phyloP scores from a whole-genome alignment of 495 filamentous ascomycete genomes.

The Hypoxylon fragiforme region DNA sequence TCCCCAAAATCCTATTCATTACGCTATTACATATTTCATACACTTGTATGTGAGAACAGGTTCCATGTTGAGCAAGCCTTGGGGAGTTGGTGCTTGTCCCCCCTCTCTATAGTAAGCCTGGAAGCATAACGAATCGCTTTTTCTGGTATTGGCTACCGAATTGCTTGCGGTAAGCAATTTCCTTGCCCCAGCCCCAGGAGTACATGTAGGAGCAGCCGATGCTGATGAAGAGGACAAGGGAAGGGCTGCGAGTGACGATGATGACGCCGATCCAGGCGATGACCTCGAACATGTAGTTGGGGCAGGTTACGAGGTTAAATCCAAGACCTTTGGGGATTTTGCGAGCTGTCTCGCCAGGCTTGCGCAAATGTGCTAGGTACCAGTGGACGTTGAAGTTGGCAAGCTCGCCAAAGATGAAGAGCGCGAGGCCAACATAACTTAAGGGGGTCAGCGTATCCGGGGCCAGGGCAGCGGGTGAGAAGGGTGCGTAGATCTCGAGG shows the following conservation, averaged over 20 bases:
- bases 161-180: conserved; percentile 82
- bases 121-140: conserved; percentile 80
- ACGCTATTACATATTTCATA: not conserved
- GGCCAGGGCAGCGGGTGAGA: conserved; percentile 62
- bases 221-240: conserved; percentile 69
- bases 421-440: conserved; percentile 62
- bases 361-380: conserved; percentile 72
- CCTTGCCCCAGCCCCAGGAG: conserved; percentile 89
- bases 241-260: conserved; percentile 73
- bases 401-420: conserved; percentile 77
- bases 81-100: too few relatives aligned
- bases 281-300: conserved; percentile 95
- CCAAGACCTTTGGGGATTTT: conserved; percentile 86
- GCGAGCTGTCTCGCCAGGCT: conserved; percentile 77
- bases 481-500: conserved; percentile 81
- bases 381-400: conserved; percentile 79
- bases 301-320: conserved; percentile 88
- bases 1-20: not conserved
- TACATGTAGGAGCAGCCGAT: conserved; percentile 76
- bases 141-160: conserved; percentile 88
- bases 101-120: conserved; percentile 57
- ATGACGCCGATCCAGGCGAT: conserved; percentile 82
- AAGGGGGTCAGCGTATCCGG: conserved; percentile 42
- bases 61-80: not conserved
- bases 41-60: too few relatives aligned